Evolutionary conservation across 2,329 filamentous ascomycete species (phyloP).

Genomic region (Penicillium paneum): DNA sequence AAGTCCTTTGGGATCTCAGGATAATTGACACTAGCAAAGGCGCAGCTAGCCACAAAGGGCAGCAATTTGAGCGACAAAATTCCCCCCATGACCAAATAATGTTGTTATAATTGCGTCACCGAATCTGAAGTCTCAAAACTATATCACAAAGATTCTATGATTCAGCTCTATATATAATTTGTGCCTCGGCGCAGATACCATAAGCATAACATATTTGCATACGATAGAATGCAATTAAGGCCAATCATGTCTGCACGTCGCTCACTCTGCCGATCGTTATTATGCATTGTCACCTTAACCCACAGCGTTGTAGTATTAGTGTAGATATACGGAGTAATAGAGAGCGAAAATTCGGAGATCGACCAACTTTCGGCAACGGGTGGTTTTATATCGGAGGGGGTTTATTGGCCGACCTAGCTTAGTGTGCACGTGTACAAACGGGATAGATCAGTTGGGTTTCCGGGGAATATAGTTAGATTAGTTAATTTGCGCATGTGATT

Average conservation of each 20-base stretch:
- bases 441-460: neutral
- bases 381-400: neutral
- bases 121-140: neutral
- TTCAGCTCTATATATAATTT: neutral
- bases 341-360: neutral
- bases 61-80: constrained; percentile 12
- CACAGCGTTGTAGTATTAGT: neutral
- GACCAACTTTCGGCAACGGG: neutral
- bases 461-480: neutral
- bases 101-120: neutral
- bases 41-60: constrained; percentile 18
- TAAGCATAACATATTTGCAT: neutral
- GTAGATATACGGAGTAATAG: neutral
- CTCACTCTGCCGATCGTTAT: neutral
- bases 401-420: neutral
- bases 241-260: constrained; percentile 6
- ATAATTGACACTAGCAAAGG: constrained; percentile 36
- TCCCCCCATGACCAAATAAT: constrained; percentile 11
- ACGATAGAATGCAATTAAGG: neutral
- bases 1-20: constrained; percentile 49
- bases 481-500: neutral
- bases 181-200: neutral
- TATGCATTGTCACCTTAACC: neutral
- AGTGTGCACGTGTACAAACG: neutral
- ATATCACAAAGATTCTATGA: neutral